Evolutionary conservation across 768 basidiomycete genomes (phyloP), one percentile per base, ranked within the genome.

Genomic region (Erythrobasidium yunnanense): DNA sequence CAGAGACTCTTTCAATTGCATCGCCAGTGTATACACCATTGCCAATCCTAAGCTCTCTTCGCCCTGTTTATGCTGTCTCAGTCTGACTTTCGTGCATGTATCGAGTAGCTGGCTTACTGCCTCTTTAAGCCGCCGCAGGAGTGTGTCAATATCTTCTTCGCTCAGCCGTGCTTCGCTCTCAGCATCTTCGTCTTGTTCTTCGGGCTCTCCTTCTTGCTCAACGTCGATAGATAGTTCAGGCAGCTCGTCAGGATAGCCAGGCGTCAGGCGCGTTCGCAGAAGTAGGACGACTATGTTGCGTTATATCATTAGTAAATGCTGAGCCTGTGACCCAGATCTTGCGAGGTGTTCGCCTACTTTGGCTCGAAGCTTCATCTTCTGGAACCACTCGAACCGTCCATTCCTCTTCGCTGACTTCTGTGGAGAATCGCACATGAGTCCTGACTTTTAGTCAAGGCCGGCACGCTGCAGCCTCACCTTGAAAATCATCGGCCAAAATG

Each of bases 11-110:
- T 84, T 82, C 17, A 96, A 78, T 54, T 83, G 80, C 76, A 96
- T 91, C 69, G 87, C 85, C 18, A 99, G 80, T 0, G 93, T 90
- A 74, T 95, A 99, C 18, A 91, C 92, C 91, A 97, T 96, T 1
- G 95, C 91, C 86, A 71, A 67, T 15, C 90, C 90, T 22, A 89
- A 73, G 75, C 87, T 90, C 73, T 91, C 89, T 73, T 86, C 82
- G 1, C 62, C 87, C 87, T 86, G 88, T 13, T 42, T 42, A 11
- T 11, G 38, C 11, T n/a, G 38, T n/a, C 38, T 42, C 38, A 42
- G 38, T n/a, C n/a, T n/a, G 38, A n/a, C 23, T 23, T 8, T 66
- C 60, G 65, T 20, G 13, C 38, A 42, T 11, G 38, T 42, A 55
- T 54, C 56, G 33, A 20, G 38, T n/a, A 33, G 33, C 8, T 15